A percentile compares a stretch with the other conserved stretches of the same genome.
phyloP scores from a whole-genome alignment of 306 rosid species.

The Casuarina cunninghamiana region DNA sequence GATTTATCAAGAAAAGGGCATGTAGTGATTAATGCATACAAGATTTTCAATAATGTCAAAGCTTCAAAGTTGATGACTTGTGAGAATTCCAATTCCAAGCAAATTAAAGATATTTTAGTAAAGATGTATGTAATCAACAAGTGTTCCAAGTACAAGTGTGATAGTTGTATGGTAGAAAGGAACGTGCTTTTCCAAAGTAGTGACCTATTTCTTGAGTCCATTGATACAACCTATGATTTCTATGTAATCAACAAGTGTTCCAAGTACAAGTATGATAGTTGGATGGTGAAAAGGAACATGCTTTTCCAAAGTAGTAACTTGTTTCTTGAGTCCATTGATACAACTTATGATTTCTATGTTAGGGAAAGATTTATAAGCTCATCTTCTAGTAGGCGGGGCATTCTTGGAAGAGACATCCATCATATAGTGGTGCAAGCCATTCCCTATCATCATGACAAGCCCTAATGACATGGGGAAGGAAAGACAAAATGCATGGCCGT shows the following conservation, averaged over 20 bases:
- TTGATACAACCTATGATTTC: conserved; percentile 31
- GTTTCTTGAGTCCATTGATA: conserved; percentile 33
- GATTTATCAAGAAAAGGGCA: conserved; percentile 86
- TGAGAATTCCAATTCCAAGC: conserved; percentile 33
- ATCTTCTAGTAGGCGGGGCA: conserved; percentile 37
- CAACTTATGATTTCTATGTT: conserved; percentile 35
- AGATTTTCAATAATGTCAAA: conserved; percentile 49
- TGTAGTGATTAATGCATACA: conserved; percentile 58
- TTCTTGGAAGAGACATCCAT: conserved; percentile 41
- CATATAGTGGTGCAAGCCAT: neutral
- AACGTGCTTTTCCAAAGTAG: conserved; percentile 55
- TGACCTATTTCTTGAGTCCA: conserved; percentile 31
- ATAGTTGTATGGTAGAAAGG: conserved; percentile 60
- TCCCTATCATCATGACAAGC: too few species aligned
- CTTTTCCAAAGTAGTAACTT: conserved; percentile 48
- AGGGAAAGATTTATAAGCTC: conserved; percentile 59
- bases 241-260: conserved; percentile 53
- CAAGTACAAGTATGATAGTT: conserved; percentile 49
- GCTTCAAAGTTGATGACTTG: conserved; percentile 38
- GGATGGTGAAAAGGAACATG: conserved; percentile 65
- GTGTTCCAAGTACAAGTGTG: conserved; percentile 56
- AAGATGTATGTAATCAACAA: conserved; percentile 52
- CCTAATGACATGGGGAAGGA: too few species aligned
- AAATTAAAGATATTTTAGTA: conserved; percentile 46
- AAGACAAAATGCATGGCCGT: too few species aligned